Percentiles rank a stretch among this genome's conserved stretches.
phyloP scores from a whole-genome alignment of 2,329 filamentous ascomycete genomes.

The Aspergillus sp. region DNA sequence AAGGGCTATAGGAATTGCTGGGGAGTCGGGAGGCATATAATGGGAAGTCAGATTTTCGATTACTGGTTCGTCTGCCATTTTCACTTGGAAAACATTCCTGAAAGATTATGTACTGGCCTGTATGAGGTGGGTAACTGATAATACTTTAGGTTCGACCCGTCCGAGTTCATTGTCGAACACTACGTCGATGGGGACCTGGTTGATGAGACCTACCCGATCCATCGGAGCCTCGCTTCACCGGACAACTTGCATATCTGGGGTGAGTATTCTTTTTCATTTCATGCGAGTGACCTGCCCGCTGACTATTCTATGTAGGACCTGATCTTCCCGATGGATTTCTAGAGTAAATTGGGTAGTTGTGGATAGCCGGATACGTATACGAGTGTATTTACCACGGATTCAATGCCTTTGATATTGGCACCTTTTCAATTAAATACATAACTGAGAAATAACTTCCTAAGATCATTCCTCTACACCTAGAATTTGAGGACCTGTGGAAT shows the following conservation, averaged over 20 bases:
- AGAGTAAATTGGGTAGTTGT: too few species aligned
- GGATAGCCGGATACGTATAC: too few species aligned
- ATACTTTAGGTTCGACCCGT: slow-evolving; percentile 7
- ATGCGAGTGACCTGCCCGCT: too few species aligned
- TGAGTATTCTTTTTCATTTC: not conserved
- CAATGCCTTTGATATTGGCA: too few species aligned
- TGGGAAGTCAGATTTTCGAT: slow-evolving; percentile 18
- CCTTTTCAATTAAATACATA: too few species aligned
- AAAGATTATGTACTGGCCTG: too few species aligned
- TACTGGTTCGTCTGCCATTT: slow-evolving; percentile 12
- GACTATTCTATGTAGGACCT: too few species aligned
- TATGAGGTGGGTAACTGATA: not conserved
- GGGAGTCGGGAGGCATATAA: slow-evolving; percentile 18
- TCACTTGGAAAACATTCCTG: too few species aligned
- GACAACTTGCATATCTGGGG: slow-evolving; percentile 38
- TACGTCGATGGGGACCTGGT: slow-evolving; percentile 19
- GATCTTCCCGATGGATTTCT: too few species aligned
- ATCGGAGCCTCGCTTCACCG: slow-evolving; percentile 30
- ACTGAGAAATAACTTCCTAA: too few species aligned
- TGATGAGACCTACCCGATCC: slow-evolving; percentile 27
- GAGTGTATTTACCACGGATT: too few species aligned
- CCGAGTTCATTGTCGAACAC: slow-evolving; percentile 16
- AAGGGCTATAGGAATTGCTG: slow-evolving; percentile 43
- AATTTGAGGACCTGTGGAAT: not conserved
- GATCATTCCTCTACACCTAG: too few species aligned